Base-by-base conservation (phyloP, 345 rosid genomes). In the Pugionium cornutum region DNA sequence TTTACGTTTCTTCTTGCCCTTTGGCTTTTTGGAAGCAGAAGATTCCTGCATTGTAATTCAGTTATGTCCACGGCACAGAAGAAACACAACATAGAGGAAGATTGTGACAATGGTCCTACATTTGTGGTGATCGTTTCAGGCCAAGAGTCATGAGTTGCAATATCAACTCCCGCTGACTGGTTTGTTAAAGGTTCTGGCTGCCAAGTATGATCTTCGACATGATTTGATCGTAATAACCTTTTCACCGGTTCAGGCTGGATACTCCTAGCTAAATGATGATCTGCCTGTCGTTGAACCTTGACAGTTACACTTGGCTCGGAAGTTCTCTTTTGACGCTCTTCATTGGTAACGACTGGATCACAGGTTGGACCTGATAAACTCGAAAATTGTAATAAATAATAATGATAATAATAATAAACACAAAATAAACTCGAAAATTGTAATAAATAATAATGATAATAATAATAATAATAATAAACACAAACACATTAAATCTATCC, bases 351-450 rank as follows among this genome's bases (percentile, higher is more conserved):
- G 60, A 67, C 53, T 63, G 83, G 83, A 77, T 78, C 86, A 75
- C 80, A 72, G 54, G 71, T 75, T 47, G 58, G 82, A 82, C 88
- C 97, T 85, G 92, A 78, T 78, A 87, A 76, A 86, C 86, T 81
- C 83, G 79, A 79, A 81, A 68, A 66, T 66, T 74, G 82, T 82
- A 85, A 82, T 79, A 74, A 82, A 79, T 78, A 75, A 18, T 18
- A 18, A 18, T 18, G 18, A 18, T 18, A 18, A 18, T 0, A 18
- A 18, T 18, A 18, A 18, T 18, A n/a, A n/a, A n/a, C n/a, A n/a
- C n/a, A n/a, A n/a, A n/a, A 78, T 78, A 87, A 76, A 86, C 86
- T 81, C 83, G 79, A 79, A 81, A 68, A 66, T 66, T 74, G 82
- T 82, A 85, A 82, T 79, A 74, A 82, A 79, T 78, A 75, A n/a